A percentile compares a stretch with the other conserved stretches of the same genome.
Conservation (phyloP, 108 stramenopile species). For the Nitzschia sp. region DNA sequence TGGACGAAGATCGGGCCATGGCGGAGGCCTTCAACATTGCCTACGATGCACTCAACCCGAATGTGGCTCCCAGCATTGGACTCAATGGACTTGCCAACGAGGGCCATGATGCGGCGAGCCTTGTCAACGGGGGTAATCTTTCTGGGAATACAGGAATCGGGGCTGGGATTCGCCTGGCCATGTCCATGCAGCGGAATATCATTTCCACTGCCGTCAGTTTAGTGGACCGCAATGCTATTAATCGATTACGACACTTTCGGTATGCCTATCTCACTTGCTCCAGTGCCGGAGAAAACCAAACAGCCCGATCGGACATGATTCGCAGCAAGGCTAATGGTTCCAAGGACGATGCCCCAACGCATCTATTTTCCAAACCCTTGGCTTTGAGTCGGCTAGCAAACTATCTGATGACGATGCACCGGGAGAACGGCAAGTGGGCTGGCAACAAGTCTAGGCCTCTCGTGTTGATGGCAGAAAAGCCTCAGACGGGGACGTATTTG, state of each 20-base stretch:
- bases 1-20: slow-evolving; percentile 42
- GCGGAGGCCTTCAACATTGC: slow-evolving; percentile 77
- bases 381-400: slow-evolving; percentile 77
- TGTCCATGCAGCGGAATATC: slow-evolving; percentile 68
- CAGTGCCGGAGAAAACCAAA: slow-evolving; percentile 33
- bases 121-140: slow-evolving; percentile 83
- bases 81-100: slow-evolving; percentile 30
- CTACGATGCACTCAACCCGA: slow-evolving; percentile 78
- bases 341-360: slow-evolving; percentile 21
- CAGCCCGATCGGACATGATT: slow-evolving; percentile 27
- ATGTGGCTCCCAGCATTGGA: slow-evolving; percentile 35
- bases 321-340: background rate
- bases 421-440: slow-evolving; percentile 90
- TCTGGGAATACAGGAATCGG: slow-evolving; percentile 70
- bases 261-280: slow-evolving; percentile 82
- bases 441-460: slow-evolving; percentile 84
- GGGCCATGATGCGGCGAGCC: slow-evolving; percentile 55
- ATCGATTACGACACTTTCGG: slow-evolving; percentile 80
- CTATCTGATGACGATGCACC: slow-evolving; percentile 88
- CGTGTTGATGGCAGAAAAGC: slow-evolving; percentile 84
- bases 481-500: slow-evolving; percentile 70
- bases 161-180: slow-evolving; percentile 79
- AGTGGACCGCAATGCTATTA: slow-evolving; percentile 76
- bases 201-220: slow-evolving; percentile 69
- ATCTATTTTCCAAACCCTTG: slow-evolving; percentile 81